These are phyloP conservation scores for Exophiala bonariae DNA, from an alignment of 2,329 filamentous ascomycete species.

Conservation along the genomic window DNA sequence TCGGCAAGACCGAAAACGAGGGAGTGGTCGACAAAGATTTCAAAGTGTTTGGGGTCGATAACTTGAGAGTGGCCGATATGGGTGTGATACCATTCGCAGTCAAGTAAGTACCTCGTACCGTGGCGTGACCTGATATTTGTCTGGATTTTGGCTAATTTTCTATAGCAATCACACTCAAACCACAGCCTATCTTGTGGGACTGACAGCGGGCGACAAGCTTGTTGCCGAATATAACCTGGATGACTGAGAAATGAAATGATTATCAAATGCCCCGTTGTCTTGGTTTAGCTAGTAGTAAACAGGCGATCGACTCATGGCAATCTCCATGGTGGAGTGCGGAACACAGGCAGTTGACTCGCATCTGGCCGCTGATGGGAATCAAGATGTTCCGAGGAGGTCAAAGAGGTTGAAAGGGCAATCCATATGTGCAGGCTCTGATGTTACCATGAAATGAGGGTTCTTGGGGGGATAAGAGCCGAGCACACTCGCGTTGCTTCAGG, in stretches of 20 bases:
- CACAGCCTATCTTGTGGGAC: slow-evolving; percentile 55
- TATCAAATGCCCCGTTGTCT: too few species aligned
- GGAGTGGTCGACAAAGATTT: slow-evolving; percentile 51
- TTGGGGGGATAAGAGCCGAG: too few species aligned
- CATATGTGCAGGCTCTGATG: not conserved
- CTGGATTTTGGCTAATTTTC: not conserved
- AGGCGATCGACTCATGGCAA: too few species aligned
- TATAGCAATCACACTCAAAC: slow-evolving; percentile 53
- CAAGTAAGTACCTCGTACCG: slow-evolving; percentile 20
- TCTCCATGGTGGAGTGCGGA: too few species aligned
- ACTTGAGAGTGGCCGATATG: slow-evolving; percentile 44
- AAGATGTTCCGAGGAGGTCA: too few species aligned
- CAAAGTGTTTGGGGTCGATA: slow-evolving; percentile 38
- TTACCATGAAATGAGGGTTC: too few species aligned
- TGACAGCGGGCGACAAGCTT: slow-evolving; percentile 53
- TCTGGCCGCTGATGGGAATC: too few species aligned
- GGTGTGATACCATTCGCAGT: slow-evolving; percentile 42
- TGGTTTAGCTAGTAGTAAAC: not conserved
- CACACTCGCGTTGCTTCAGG: too few species aligned
- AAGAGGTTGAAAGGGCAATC: too few species aligned
- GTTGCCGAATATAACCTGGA: slow-evolving; percentile 45
- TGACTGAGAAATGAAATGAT: slow-evolving; percentile 3
- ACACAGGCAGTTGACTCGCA: too few species aligned
- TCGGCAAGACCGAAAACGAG: slow-evolving; percentile 51
- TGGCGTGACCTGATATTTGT: slow-evolving; percentile 1